phyloP scores from a whole-genome alignment of 345 rosid genomes.

The Salix udensis region DNA sequence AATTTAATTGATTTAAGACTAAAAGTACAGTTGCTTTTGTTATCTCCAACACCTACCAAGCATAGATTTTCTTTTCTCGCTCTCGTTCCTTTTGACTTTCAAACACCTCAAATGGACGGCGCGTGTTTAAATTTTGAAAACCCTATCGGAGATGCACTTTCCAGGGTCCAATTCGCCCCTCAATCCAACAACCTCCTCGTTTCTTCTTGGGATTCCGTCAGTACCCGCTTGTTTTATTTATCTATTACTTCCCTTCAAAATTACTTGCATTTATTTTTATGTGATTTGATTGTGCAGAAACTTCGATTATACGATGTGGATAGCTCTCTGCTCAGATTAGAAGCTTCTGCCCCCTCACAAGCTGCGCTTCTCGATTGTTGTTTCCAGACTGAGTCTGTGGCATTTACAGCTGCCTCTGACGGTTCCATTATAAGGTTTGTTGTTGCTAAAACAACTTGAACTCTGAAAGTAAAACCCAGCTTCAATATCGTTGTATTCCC shows the following conservation, averaged over 20 bases:
- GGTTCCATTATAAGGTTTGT: slow-evolving; percentile 69
- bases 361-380: slow-evolving; percentile 85
- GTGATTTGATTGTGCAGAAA: slow-evolving; percentile 24
- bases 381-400: slow-evolving; percentile 53
- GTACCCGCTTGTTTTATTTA: slow-evolving; percentile 19
- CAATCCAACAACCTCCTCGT: slow-evolving; percentile 68
- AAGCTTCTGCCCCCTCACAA: slow-evolving; percentile 40
- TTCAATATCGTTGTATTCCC: neutral
- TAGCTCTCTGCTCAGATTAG: slow-evolving; percentile 43
- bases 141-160: slow-evolving; percentile 61
- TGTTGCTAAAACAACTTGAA: neutral
- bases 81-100: neutral
- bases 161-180: slow-evolving; percentile 71
- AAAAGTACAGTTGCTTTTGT: too few relatives aligned
- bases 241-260: neutral
- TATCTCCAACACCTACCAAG: too few relatives aligned
- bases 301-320: slow-evolving; percentile 80
- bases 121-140: slow-evolving; percentile 36
- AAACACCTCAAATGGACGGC: neutral
- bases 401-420: slow-evolving; percentile 58
- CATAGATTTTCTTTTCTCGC: too few relatives aligned
- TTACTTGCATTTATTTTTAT: neutral
- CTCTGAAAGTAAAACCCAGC: neutral
- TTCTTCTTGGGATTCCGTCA: slow-evolving; percentile 90
- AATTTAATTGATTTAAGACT: too few relatives aligned